Percentiles rank a stretch among this genome's conserved stretches.
phyloP scores from a whole-genome alignment of 352 stramenopile species.

The Globisporangium yorkense region DNA sequence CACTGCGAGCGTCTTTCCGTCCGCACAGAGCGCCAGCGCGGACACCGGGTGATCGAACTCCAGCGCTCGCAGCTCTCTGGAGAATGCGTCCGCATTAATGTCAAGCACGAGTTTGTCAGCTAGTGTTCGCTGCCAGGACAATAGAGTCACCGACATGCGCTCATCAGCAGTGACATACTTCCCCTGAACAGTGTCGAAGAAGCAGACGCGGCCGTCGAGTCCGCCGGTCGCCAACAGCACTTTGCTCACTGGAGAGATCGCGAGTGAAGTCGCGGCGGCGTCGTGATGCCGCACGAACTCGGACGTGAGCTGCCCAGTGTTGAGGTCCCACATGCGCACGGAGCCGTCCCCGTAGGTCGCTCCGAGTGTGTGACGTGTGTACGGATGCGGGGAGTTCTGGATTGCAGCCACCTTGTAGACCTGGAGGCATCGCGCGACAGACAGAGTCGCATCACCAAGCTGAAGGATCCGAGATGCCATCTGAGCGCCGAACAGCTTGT shows the following conservation, averaged over 20 bases:
- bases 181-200: slow-evolving; percentile 59
- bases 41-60: slow-evolving; percentile 55
- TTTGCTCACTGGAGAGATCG: slow-evolving; percentile 68
- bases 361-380: slow-evolving; percentile 45
- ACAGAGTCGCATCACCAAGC: neutral
- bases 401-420: slow-evolving; percentile 48
- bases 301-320: slow-evolving; percentile 39
- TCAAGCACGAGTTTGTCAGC: neutral
- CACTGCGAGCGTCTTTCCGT: slow-evolving; percentile 59
- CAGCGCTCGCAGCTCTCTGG: slow-evolving; percentile 47
- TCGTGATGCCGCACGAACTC: slow-evolving; percentile 59
- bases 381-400: slow-evolving; percentile 56
- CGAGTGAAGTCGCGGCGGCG: slow-evolving; percentile 42
- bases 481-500: neutral
- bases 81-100: neutral
- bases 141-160: neutral
- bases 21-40: slow-evolving; percentile 47
- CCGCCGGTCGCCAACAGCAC: slow-evolving; percentile 50
- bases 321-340: slow-evolving; percentile 62
- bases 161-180: slow-evolving; percentile 27
- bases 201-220: slow-evolving; percentile 63
- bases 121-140: neutral
- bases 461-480: neutral
- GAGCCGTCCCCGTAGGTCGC: slow-evolving; percentile 57
- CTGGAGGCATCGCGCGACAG: slow-evolving; percentile 7